Evolutionary conservation across 441 rosid genomes (phyloP).

Genomic region (Brassica hybrid): DNA sequence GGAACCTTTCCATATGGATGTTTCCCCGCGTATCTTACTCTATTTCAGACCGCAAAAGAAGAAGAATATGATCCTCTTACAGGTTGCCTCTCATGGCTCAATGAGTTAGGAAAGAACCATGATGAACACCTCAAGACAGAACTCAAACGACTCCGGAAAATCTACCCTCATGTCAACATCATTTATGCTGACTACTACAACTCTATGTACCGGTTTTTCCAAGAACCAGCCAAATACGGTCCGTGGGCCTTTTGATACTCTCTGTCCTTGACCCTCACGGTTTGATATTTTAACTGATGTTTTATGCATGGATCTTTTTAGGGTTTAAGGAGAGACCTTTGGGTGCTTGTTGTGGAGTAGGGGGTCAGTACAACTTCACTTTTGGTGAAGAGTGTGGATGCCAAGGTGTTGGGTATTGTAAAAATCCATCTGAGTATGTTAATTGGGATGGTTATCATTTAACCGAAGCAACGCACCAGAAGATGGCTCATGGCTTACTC

Average conservation of each 20-base stretch:
- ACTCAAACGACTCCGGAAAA: conserved; percentile 29
- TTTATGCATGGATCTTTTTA: conserved; percentile 5
- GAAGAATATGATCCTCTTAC: conserved; percentile 28
- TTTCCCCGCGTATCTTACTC: conserved; percentile 29
- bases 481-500: conserved; percentile 30
- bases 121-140: conserved; percentile 43
- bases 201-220: conserved; percentile 19
- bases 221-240: conserved; percentile 37
- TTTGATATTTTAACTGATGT: not conserved
- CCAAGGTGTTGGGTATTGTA: conserved; percentile 14
- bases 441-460: conserved; percentile 44
- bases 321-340: not conserved
- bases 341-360: conserved; percentile 41
- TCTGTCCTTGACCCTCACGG: not conserved
- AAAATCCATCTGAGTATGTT: conserved; percentile 34
- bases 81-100: conserved; percentile 49
- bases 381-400: conserved; percentile 28
- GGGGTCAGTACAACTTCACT: conserved; percentile 39
- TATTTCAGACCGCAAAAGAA: conserved; percentile 4
- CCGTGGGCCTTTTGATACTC: not conserved
- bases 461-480: no score
- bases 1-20: conserved; percentile 59
- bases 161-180: conserved; percentile 36
- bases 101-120: conserved; percentile 43
- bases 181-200: conserved; percentile 36